These are phyloP conservation scores for Trichoderma oligosporum DNA, from an alignment of 2,329 filamentous ascomycete genomes.

Conservation along the genomic window DNA sequence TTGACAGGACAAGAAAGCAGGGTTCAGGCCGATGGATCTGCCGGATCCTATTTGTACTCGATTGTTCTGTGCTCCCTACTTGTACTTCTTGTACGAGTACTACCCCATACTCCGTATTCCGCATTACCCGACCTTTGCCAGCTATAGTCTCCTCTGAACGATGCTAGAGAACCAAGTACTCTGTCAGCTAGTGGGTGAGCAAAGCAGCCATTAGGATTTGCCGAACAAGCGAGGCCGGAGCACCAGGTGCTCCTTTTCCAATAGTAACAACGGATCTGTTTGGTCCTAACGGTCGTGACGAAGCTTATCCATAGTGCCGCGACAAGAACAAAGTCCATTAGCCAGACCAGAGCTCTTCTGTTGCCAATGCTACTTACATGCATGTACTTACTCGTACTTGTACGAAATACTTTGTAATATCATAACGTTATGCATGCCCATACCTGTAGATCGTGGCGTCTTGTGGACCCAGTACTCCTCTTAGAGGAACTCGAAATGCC, in stretches of 20 bases:
- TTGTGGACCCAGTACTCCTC: slow-evolving; percentile 1
- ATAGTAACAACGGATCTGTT: neutral
- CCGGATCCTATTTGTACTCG: slow-evolving; percentile 17
- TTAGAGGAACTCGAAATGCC: neutral
- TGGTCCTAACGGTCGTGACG: neutral
- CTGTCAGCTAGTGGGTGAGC: neutral
- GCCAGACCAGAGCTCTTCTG: neutral
- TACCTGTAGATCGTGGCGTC: slow-evolving; percentile 11
- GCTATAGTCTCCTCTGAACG: neutral
- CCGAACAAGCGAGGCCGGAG: slow-evolving; percentile 11
- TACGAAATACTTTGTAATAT: no score
- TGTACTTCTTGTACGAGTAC: no score
- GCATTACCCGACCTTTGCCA: neutral
- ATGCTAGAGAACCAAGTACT: neutral
- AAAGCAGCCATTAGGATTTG: slow-evolving; percentile 7
- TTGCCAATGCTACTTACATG: no score
- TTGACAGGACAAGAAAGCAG: slow-evolving; percentile 4
- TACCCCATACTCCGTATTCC: neutral
- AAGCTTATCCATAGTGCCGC: no score
- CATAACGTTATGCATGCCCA: neutral
- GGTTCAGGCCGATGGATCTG: slow-evolving; percentile 7
- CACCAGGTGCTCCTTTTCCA: neutral
- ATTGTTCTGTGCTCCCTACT: neutral
- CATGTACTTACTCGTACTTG: no score
- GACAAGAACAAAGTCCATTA: no score